Percentiles rank a stretch among this genome's conserved stretches.
Evolutionary conservation across 345 rosid genomes (phyloP).

Genomic region (Stellera chamaejasme): DNA sequence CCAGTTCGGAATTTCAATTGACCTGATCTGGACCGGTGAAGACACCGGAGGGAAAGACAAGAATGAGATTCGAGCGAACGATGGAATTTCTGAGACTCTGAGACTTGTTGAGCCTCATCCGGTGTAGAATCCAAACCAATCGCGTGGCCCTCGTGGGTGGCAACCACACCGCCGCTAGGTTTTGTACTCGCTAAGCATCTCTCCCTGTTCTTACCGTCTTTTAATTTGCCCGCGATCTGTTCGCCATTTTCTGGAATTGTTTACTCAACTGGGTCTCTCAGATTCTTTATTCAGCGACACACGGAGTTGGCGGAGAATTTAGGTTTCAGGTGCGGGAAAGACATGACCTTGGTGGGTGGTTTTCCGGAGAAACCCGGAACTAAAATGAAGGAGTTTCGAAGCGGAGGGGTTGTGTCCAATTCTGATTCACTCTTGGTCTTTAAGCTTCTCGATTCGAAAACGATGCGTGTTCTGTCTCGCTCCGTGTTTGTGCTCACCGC

Average conservation of each 20-base stretch:
- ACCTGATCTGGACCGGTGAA: too few species aligned
- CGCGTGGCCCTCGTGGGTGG: conserved; percentile 54
- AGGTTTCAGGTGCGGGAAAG: neutral
- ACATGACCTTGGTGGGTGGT: neutral
- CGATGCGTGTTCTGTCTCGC: conserved; percentile 28
- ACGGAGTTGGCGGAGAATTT: neutral
- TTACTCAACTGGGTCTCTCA: conserved; percentile 6
- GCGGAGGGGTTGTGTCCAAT: conserved; percentile 13
- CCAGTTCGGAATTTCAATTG: too few species aligned
- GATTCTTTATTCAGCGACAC: conserved; percentile 10
- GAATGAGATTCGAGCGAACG: neutral
- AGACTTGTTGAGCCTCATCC: conserved; percentile 27
- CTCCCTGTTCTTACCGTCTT: conserved; percentile 2
- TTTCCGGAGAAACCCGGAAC: neutral
- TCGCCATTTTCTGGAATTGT: conserved; percentile 2
- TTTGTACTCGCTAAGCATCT: conserved; percentile 40
- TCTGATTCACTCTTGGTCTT: conserved; percentile 24
- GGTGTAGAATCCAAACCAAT: conserved; percentile 23
- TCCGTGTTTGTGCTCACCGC: conserved; percentile 34
- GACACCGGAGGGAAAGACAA: neutral
- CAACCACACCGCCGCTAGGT: conserved; percentile 57
- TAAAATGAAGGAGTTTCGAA: conserved; percentile 12
- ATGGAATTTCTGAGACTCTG: conserved; percentile 39
- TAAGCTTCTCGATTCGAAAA: conserved; percentile 33
- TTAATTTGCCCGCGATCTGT: conserved; percentile 8